phyloP scores from a whole-genome alignment of 2,329 filamentous ascomycete genomes.

The Cordyceps farinosa region DNA sequence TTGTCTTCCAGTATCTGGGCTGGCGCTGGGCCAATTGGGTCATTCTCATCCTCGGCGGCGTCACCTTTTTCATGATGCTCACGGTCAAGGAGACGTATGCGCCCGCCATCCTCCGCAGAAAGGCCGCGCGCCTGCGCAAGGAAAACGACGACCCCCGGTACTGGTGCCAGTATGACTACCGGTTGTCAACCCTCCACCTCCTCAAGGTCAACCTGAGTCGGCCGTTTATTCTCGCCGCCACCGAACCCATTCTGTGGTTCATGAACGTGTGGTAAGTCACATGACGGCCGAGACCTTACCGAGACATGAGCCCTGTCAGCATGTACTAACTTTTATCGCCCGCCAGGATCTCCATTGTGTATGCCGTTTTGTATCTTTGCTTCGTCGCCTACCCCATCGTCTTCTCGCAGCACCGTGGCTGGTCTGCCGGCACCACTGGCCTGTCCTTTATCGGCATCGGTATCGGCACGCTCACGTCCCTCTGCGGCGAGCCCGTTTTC shows the following conservation, averaged over 20 bases:
- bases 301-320: neutral
- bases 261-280: conserved; percentile 54
- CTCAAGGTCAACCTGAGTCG: conserved; percentile 69
- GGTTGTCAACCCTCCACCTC: conserved; percentile 55
- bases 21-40: conserved; percentile 84
- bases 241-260: conserved; percentile 70
- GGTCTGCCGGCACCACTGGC: conserved; percentile 67
- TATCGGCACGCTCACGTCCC: conserved; percentile 54
- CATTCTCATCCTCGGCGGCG: conserved; percentile 63
- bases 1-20: conserved; percentile 62
- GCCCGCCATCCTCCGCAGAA: conserved; percentile 62
- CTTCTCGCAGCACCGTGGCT: conserved; percentile 68
- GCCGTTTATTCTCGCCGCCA: conserved; percentile 69
- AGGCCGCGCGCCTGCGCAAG: conserved; percentile 57
- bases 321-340: neutral
- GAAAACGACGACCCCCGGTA: conserved; percentile 65
- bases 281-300: neutral
- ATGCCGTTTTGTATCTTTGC: conserved; percentile 77
- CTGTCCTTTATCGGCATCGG: conserved; percentile 69
- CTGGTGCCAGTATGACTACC: conserved; percentile 73
- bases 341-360: conserved; percentile 67
- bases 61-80: conserved; percentile 53
- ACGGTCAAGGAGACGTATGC: conserved; percentile 68
- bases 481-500: conserved; percentile 63
- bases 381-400: conserved; percentile 85